Base-by-base conservation (phyloP, 2,329 filamentous ascomycete genomes). In the Microcera coccophila region DNA sequence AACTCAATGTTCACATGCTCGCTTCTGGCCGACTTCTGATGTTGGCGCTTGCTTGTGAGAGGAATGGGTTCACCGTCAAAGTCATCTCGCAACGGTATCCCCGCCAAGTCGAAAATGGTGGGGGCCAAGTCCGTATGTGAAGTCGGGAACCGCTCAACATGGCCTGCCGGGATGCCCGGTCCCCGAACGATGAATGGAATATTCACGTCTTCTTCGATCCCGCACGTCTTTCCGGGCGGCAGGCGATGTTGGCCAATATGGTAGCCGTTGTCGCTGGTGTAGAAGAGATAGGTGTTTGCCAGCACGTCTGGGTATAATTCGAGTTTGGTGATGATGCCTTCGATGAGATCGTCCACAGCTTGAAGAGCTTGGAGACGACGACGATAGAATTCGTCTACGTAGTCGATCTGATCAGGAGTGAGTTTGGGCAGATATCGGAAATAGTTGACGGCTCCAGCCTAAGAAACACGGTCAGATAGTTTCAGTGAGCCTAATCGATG, bases 221-320 rank as follows among this genome's bases (percentile, higher is more conserved):
- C 71, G 35, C 73, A 76, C 22, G 68, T 64, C 51, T 79, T 78
- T 0, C 75, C 75, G 2, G 74, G 73, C 3, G 67, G 68, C 28
- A 78, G 55, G 2, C 74, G 70, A 46, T 78, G 74, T 47, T 78
- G 73, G 14, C 70, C 64, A 39, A 78, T 74, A 39, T 78, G 75
- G 53, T 68, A 78, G 1, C 74, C 74, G 40, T 79, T 78, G 50
- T 78, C 75, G 0, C 68, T 65, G 0, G 72, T 72, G 54, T 74
- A 79, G 39, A 78, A 66, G 29, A 78, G 66, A 50, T 75, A 76
- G 0, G 74, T 69, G 43, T 69, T 62, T 19, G 68, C 61, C 4
- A 70, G 49, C 2, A 62, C 39, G 3, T 55, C 60, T 12, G 57
- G 45, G 5, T 53, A 41, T n/a, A n/a, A n/a, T 15, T 66, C 58